Evolutionary conservation across 768 basidiomycete genomes (phyloP), one percentile per base, ranked within the genome.

Genomic region (Termitomyces sp.): DNA sequence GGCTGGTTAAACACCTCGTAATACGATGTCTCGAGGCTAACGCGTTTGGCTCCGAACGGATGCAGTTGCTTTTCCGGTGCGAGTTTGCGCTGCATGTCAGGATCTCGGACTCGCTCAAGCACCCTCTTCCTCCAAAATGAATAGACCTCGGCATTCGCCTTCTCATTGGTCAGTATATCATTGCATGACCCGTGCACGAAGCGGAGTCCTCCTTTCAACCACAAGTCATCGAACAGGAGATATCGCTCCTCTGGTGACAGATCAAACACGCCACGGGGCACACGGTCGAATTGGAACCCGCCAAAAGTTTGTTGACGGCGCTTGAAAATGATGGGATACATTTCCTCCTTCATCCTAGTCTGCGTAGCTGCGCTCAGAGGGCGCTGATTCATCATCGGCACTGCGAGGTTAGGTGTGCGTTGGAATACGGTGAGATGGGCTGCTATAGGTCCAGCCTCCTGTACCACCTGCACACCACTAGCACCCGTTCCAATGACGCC

Each of bases 401-500:
- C 27, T 2, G 67, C 63, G n/a, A 65, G 52, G 23, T 68, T 66
- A 0, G 66, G 65, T 6, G 67, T 68, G 7, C 69, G 67, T 50
- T 70, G 69, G 62, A 68, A 70, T 19, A 68, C 66, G 8, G 66
- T 66, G 31, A 69, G 60, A 44, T 67, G 62, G 1, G 56, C 34
- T 1, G 62, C 64, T 17, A 63, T 25, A 4, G 63, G 61, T 4
- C 65, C 68, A 8, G 57, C 53, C 45, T 62, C 64, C 42, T 69
- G 65, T n/a, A 68, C 62, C 8, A 69, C 49, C 34, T 69, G 67
- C 6, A 69, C 67, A 17, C 66, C 67, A 25, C 62, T 66, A 4
- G 67, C 66, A 0, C 68, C 67, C 1, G 68, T 70, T 19, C 67
- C 67, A 35, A 68, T 64, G n/a, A 68, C 62, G 4, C 62, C 67